These are phyloP conservation scores for Lupinus albus DNA, from an alignment of 306 rosid genomes.

Conservation along the genomic window DNA sequence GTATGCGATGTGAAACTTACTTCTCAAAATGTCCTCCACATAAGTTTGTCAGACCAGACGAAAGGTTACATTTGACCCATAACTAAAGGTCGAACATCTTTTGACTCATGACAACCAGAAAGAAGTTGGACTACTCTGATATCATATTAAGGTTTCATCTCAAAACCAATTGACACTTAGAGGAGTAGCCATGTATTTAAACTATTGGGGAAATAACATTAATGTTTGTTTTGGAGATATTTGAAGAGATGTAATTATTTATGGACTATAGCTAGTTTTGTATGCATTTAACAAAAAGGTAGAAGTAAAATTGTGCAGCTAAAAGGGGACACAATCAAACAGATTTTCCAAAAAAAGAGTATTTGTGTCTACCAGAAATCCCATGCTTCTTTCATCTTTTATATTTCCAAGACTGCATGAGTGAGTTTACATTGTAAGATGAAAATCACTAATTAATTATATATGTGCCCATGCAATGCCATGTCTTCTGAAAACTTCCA, in stretches of 20 bases:
- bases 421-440: constrained; percentile 53
- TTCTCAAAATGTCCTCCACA: too few species aligned
- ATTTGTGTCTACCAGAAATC: constrained; percentile 59
- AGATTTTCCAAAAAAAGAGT: constrained; percentile 49
- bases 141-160: too few species aligned
- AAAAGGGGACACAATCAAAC: constrained; percentile 57
- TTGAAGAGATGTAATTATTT: constrained; percentile 10
- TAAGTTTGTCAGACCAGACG: too few species aligned
- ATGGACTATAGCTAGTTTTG: constrained; percentile 20
- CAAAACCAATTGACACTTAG: too few species aligned
- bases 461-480: constrained; percentile 55
- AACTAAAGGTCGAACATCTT: too few species aligned
- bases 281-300: constrained; percentile 23
- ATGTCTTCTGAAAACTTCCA: constrained; percentile 65
- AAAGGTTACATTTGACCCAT: too few species aligned
- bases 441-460: constrained; percentile 40
- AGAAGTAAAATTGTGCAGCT: constrained; percentile 28
- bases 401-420: constrained; percentile 81
- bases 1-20: too few species aligned
- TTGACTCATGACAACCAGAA: too few species aligned
- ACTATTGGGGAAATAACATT: neutral
- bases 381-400: constrained; percentile 50
- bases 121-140: too few species aligned
- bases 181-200: too few species aligned
- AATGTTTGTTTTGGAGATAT: constrained; percentile 15